A percentile compares a stretch with the other conserved stretches of the same genome.
Evolutionary conservation across 2,329 filamentous ascomycete genomes (phyloP).

Genomic region (Hypoxylon sp.): DNA sequence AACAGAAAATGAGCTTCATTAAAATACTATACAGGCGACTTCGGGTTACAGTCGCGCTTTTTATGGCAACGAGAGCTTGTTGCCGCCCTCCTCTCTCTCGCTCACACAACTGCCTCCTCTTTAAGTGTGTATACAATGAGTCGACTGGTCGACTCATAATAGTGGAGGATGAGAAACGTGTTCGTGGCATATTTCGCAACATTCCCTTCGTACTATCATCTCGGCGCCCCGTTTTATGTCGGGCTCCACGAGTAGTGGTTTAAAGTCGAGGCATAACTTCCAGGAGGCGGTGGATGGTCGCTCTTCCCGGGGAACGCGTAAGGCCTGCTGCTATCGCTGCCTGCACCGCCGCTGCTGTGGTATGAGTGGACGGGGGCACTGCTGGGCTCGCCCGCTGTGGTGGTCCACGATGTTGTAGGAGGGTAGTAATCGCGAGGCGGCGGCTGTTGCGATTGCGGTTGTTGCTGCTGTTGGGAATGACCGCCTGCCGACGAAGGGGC

Average conservation of each 20-base stretch:
- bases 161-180: conserved; percentile 26
- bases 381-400: conserved; percentile 63
- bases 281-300: conserved; percentile 57
- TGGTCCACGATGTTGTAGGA: conserved; percentile 66
- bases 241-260: conserved; percentile 72
- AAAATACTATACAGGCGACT: conserved; percentile 47
- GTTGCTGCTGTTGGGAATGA: conserved; percentile 33
- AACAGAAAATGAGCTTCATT: conserved; percentile 39
- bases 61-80: conserved; percentile 34
- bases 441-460: conserved; percentile 46
- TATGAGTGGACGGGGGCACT: conserved; percentile 62
- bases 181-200: conserved; percentile 17
- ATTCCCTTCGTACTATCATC: conserved; percentile 17
- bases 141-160: conserved; percentile 16
- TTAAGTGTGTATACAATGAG: conserved; percentile 13
- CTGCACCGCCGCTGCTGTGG: conserved; percentile 53
- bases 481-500: conserved; percentile 38
- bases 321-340: conserved; percentile 61
- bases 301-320: conserved; percentile 64
- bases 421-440: conserved; percentile 69
- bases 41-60: conserved; percentile 31
- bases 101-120: conserved; percentile 21
- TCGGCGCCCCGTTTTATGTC: conserved; percentile 54
- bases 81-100: conserved; percentile 14
- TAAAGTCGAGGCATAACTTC: conserved; percentile 65